These are phyloP conservation scores for Reticulascus tulasneorum DNA, from an alignment of 2,329 filamentous ascomycete species.

Conservation along the genomic window DNA sequence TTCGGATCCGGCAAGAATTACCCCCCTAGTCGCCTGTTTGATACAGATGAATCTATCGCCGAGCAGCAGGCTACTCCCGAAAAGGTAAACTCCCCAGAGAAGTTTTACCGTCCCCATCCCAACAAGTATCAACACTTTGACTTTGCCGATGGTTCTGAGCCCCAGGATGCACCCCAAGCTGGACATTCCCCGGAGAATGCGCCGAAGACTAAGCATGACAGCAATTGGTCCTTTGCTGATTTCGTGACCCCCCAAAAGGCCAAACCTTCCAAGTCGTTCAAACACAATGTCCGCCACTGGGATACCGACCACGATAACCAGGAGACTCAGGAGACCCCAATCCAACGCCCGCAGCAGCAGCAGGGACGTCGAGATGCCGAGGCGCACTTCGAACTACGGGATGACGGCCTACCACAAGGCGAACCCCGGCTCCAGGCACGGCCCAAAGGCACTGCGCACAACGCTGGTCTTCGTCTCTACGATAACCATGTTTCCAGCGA, in stretches of 20 bases:
- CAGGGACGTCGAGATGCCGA: conserved; percentile 75
- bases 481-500: conserved; percentile 69
- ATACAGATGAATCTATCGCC: conserved; percentile 41
- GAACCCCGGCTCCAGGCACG: conserved; percentile 41
- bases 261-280: conserved; percentile 53
- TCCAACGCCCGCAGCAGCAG: conserved; percentile 50
- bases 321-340: conserved; percentile 48
- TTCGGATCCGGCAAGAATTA: conserved; percentile 57
- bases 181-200: conserved; percentile 35
- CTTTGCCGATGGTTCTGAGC: conserved; percentile 63
- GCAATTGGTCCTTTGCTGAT: conserved; percentile 85
- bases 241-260: conserved; percentile 78
- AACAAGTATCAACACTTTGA: conserved; percentile 85
- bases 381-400: conserved; percentile 77
- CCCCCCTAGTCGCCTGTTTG: conserved; percentile 61
- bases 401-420: conserved; percentile 61
- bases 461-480: conserved; percentile 69
- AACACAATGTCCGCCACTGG: conserved; percentile 76
- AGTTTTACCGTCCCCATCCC: conserved; percentile 61
- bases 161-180: conserved; percentile 41
- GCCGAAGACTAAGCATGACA: conserved; percentile 57
- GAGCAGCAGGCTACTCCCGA: conserved; percentile 40
- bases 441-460: conserved; percentile 55
- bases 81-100: conserved; percentile 33
- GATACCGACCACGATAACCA: conserved; percentile 64